Evolutionary conservation across 352 stramenopile genomes (phyloP), one percentile per base, ranked within the genome.

Genomic region (Globisporangium lucens): DNA sequence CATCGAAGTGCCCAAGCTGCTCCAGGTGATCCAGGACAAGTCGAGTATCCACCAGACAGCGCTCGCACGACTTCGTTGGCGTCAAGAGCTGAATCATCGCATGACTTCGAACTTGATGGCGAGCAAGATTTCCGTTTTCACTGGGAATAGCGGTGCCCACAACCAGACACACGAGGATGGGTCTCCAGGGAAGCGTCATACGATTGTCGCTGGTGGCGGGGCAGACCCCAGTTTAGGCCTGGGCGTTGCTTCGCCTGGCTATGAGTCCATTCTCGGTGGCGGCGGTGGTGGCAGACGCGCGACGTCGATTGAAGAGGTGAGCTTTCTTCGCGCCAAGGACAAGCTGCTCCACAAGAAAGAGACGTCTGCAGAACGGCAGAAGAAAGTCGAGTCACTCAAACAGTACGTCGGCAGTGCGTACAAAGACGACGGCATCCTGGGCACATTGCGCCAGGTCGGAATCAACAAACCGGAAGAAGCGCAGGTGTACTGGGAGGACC

Each of bases 291-390:
- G 30, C 4, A 29, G 65, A 30, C 65, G 61, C 20, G 35, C 65
- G 35, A 65, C 65, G 22, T 27, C 65, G n/a, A 20, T 36, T 29
- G 65, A 70, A 38, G 83, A 89, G 49, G 57, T 70, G 27, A 86
- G 85, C 58, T 84, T 93, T 29, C 68, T 74, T 6, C 83, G 76
- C 46, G 75, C 83, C 17, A 92, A 91, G 63, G 85, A 90, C 51
- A 91, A 90, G 63, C 63, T 91, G 55, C 77, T 90, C 55, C 84
- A 91, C 63, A 92, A 92, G 77, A 85, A 86, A 56, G 84, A 90
- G 61, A 89, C 80, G 15, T 80, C 77, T 24, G 43, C 79, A 17
- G 77, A 77, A 33, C 77, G 84, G 20, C 79, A 88, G 20, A 78
- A 82, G 57, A 88, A 92, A 53, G 66, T 72, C 15, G 79, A 89